These are phyloP conservation scores for Saccharum hybrid DNA, from an alignment of 202 grass and related monocot genomes.

Conservation along the genomic window DNA sequence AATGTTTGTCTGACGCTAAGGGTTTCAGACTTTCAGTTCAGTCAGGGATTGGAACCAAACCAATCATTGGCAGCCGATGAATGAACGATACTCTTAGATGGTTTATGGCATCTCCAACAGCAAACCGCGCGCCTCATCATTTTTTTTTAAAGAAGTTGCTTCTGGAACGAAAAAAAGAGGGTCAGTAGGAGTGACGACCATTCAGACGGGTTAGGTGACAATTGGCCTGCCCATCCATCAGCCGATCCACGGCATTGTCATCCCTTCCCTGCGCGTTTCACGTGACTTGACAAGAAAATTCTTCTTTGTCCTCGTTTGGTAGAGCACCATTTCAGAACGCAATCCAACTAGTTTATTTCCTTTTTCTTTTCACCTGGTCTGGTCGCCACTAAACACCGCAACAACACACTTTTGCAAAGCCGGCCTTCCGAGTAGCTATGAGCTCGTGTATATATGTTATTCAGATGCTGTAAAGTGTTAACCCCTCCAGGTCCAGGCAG, in stretches of 20 bases:
- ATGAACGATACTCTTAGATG: no score
- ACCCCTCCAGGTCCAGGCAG: no score
- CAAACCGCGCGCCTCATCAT: neutral
- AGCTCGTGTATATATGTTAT: no score
- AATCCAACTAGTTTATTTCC: neutral
- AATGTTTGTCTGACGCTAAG: neutral
- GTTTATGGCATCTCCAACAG: conserved; percentile 24
- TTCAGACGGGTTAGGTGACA: conserved; percentile 8
- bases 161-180: neutral
- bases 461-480: no score
- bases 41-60: neutral
- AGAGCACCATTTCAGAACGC: conserved; percentile 41
- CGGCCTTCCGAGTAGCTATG: neutral
- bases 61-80: neutral
- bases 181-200: neutral
- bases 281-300: conserved; percentile 35
- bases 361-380: neutral
- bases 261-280: conserved; percentile 43
- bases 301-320: conserved; percentile 40
- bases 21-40: neutral
- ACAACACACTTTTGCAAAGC: neutral
- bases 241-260: no score
- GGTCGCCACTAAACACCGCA: neutral
- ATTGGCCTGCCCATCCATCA: neutral
- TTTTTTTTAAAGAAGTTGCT: neutral